A percentile compares a stretch with the other conserved stretches of the same genome.
Evolutionary conservation across 139 green algal genomes (phyloP).

Genomic region (Zygnema circumcarinatum): DNA sequence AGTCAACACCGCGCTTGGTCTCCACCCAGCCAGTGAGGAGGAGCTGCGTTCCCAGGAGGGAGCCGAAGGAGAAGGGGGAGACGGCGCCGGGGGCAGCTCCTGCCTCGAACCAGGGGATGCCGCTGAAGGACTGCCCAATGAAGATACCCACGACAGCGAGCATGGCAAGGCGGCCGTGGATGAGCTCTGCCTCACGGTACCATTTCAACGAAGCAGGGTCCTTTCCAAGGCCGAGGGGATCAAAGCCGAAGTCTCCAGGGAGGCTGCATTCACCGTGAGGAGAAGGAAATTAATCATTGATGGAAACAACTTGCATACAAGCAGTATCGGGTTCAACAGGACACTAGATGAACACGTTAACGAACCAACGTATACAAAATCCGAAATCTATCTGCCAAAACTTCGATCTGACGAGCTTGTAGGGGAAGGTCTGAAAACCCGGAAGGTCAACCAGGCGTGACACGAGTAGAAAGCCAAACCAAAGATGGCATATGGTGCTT

Average conservation of each 20-base stretch:
- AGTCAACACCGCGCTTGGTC: slow-evolving; percentile 69
- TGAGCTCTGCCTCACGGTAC: slow-evolving; percentile 61
- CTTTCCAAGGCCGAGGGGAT: slow-evolving; percentile 49
- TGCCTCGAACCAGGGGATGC: slow-evolving; percentile 56
- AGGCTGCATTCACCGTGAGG: slow-evolving; percentile 31
- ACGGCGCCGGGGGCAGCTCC: slow-evolving; percentile 43
- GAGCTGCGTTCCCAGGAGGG: slow-evolving; percentile 69
- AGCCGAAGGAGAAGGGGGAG: slow-evolving; percentile 58
- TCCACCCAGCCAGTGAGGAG: slow-evolving; percentile 80
- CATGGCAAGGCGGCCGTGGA: slow-evolving; percentile 56
- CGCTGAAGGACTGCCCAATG: slow-evolving; percentile 43
- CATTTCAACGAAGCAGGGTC: slow-evolving; percentile 48
- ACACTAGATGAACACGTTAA: background rate
- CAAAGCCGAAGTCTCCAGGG: slow-evolving; percentile 47
- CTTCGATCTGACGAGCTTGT: too few species aligned
- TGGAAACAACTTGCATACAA: background rate
- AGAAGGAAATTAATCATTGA: slow-evolving; percentile 2
- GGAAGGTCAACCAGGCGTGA: too few species aligned
- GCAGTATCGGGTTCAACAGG: background rate
- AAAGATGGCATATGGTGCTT: too few species aligned
- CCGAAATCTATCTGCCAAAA: too few species aligned
- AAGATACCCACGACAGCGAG: slow-evolving; percentile 47
- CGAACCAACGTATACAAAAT: background rate
- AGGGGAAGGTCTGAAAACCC: too few species aligned
- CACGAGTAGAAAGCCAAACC: too few species aligned